Percentiles rank a stretch among this genome's conserved stretches.
Conservation (phyloP, 352 stramenopile genomes). For the Achlya hypogyna region DNA sequence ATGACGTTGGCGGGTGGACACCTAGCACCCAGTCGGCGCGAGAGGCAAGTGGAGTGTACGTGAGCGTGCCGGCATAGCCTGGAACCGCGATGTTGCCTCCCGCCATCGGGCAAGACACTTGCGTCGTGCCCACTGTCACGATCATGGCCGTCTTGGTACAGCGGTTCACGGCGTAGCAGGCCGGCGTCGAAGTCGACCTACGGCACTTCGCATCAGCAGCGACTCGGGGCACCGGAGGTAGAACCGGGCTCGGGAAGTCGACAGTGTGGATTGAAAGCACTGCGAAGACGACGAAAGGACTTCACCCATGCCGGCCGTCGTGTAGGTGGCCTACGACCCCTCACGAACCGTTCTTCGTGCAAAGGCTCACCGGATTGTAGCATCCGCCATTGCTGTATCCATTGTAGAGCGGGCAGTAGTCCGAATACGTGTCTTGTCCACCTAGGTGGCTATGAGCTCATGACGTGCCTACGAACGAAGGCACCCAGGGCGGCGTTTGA, state of each 20-base stretch:
- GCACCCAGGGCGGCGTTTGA: conserved; percentile 34
- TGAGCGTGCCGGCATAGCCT: conserved; percentile 39
- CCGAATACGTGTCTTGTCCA: conserved; percentile 48
- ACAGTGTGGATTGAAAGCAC: conserved; percentile 66
- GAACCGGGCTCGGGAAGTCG: conserved; percentile 28
- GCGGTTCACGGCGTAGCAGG: conserved; percentile 49
- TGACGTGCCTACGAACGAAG: no score
- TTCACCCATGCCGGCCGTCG: conserved; percentile 43
- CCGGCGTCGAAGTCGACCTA: not conserved
- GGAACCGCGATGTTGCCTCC: conserved; percentile 43
- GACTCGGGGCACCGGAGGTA: conserved; percentile 16
- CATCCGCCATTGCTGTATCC: conserved; percentile 76
- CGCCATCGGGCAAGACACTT: conserved; percentile 49
- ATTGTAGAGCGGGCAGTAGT: conserved; percentile 76
- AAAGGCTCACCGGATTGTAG: conserved; percentile 22
- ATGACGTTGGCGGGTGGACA: conserved; percentile 41
- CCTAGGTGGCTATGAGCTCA: not conserved
- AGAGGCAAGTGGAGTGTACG: not conserved
- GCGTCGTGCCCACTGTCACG: conserved; percentile 38
- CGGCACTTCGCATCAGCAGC: not conserved
- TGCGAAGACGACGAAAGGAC: conserved; percentile 39
- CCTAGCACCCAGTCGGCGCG: not conserved
- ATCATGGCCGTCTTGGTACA: conserved; percentile 35
- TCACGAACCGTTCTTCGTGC: conserved; percentile 3
- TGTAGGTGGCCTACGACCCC: conserved; percentile 35